Base-by-base conservation (phyloP, 495 filamentous ascomycete species). In the Hapsidospora chrysogenum region DNA sequence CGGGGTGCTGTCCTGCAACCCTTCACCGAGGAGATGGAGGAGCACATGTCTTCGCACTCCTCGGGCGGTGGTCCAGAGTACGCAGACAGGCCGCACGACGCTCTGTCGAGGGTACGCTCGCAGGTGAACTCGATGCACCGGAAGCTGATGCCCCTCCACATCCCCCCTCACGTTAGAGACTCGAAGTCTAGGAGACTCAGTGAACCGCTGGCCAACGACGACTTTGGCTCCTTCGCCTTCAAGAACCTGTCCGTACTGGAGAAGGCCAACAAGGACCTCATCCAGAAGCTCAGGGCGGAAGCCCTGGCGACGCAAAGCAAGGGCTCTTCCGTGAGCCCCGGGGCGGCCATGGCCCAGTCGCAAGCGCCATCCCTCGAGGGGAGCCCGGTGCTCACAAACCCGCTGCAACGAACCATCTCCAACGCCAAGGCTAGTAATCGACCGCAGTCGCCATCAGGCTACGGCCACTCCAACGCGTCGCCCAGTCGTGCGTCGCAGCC, bases 201-300 rank as follows among this genome's bases (percentile, higher is more conserved):
- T 50, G 89, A 97, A 55, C 89, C 89, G 2, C 74, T 85, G 14
- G 64, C 74, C 22, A 66, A 74, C 0, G 92, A 96, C 54, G 89
- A 97, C 52, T 97, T 97, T 61, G 89, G 89, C 22, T 82, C 72
- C 40, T 97, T 97, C 59, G 70, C 85, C 21, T 97, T 92, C 66
- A 97, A 95, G 59, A 97, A 97, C 46, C 64, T 97, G 21, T 84
- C 89, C 1, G 87, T 96, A 37, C 66, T 97, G 14, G 87, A 95
- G 50, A 96, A 93, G 51, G 89, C 92, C 25, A 97, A 97, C 51
- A 96, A 96, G 49, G 92, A 97, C 51, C 83, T 95, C 28, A 89
- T 97, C 25, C 85, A 96, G 47, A 93, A 94, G 47, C 66, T 97
- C 38, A 72, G 85, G 8, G 82, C 84, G 17, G 87, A 95, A 49